Base-by-base conservation (phyloP, 176 grass and related monocot genomes). In the Triticum dicoccoides region DNA sequence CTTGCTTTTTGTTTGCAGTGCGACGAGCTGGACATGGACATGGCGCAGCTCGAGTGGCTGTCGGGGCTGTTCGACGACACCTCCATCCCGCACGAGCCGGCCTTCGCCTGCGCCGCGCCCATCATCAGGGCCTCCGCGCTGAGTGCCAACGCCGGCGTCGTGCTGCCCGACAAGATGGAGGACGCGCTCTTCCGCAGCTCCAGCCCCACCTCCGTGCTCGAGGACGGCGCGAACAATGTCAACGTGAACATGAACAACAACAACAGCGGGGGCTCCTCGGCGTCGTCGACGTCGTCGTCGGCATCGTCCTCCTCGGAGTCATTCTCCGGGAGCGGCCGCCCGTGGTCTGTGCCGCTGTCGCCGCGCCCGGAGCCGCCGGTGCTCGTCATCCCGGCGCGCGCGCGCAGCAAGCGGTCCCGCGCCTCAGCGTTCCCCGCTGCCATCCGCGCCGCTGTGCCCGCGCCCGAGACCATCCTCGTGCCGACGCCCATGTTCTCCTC, bases 1-100 rank as follows among this genome's bases (percentile, higher is more conserved):
- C 27, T 38, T 14, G 29, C 20, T 54, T 76, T 76, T 47, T 38
- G 66, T 3, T 69, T 90, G 82, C 92, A 98, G 96, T 91, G 93
- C 61, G 93, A 96, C 1, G 97, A 91, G 23, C 85, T 99, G 10
- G 97, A 96, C 82, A 85, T 98, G 45, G 95, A 98, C 83, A 90
- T 94, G 88, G 91, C 89, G 69, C 94, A 99, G 89, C 87, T 99
- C 73, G 97, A 96, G 87, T 99, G 92, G 97, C 80, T 94, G 69
- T 88, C 93, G 34, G 89, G 79, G 1, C 92, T 99, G 9, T 89
- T 99, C 30, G 92, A 99, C 68, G 97, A 96, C 79, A 27, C 89
- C 35, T 88, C 92, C 72, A 90, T 92, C 86, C 88, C 97, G 39
- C 86, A 91, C 83, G 84, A 85, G 80, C 83, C 71, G 76, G 23